Evolutionary conservation across 495 filamentous ascomycete species (phyloP).

Genomic region (Talaromyces ruber): DNA sequence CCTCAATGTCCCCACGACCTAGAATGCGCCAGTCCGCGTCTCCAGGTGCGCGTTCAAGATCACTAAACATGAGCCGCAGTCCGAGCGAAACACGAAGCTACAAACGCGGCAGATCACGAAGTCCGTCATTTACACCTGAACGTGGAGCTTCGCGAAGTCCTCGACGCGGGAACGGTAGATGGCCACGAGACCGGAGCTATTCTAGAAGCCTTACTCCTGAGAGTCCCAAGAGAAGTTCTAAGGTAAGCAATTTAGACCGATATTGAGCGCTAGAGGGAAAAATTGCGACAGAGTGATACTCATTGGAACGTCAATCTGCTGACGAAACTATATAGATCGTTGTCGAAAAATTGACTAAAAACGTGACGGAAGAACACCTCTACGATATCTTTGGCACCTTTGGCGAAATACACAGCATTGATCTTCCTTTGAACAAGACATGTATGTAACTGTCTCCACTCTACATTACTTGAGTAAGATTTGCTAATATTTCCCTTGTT

Average conservation of each 20-base stretch:
- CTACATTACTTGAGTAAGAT: not conserved
- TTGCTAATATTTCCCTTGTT: conserved; percentile 8
- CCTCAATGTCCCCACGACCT: not conserved
- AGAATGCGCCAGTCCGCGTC: not conserved
- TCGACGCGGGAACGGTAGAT: conserved; percentile 25
- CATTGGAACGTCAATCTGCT: not conserved
- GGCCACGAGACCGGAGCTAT: conserved; percentile 35
- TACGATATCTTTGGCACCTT: conserved; percentile 88
- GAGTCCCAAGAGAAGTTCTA: conserved; percentile 45
- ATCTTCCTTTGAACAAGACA: conserved; percentile 79
- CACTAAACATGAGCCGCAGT: conserved; percentile 23
- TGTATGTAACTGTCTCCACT: conserved; percentile 45
- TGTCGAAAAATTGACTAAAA: conserved; percentile 93
- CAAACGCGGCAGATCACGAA: conserved; percentile 26
- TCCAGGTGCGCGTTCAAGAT: conserved; percentile 27
- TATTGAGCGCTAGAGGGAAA: not conserved
- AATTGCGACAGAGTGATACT: not conserved
- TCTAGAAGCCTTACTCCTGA: conserved; percentile 39
- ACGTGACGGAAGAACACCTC: conserved; percentile 81
- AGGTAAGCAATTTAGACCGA: conserved; percentile 28
- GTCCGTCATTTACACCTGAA: conserved; percentile 34
- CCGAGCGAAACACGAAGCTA: conserved; percentile 5
- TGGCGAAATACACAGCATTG: conserved; percentile 75
- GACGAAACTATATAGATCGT: conserved; percentile 58
- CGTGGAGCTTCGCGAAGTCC: conserved; percentile 27